Conservation (phyloP, 306 rosid genomes). For the Cucurbita ficifolia region DNA sequence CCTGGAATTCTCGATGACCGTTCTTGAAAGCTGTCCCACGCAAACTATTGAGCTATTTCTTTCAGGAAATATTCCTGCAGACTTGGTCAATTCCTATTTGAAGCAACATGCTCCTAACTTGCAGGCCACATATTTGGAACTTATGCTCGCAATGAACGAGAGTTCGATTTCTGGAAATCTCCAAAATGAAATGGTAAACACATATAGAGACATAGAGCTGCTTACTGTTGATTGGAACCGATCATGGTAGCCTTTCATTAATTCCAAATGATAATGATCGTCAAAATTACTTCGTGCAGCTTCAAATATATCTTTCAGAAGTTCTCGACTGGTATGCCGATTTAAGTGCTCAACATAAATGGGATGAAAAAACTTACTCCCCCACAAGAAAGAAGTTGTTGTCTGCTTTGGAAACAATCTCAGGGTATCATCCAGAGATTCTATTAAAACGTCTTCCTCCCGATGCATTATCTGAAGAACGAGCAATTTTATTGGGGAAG, state of each 20-base stretch:
- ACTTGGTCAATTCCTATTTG: constrained; percentile 91
- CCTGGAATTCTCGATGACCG: constrained; percentile 84
- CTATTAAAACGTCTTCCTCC: constrained; percentile 69
- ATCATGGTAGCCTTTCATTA: not conserved
- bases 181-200: constrained; percentile 91
- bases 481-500: constrained; percentile 79
- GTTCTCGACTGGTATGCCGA: constrained; percentile 86
- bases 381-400: constrained; percentile 69
- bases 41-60: constrained; percentile 93
- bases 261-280: not conserved
- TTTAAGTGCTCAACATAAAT: constrained; percentile 50
- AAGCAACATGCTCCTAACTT: constrained; percentile 91
- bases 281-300: constrained; percentile 36
- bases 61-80: constrained; percentile 90
- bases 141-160: constrained; percentile 97
- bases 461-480: constrained; percentile 89
- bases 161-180: constrained; percentile 80
- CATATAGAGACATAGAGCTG: not conserved
- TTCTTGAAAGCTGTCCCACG: constrained; percentile 92
- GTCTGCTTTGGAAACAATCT: constrained; percentile 67
- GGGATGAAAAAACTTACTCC: constrained; percentile 82
- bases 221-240: not conserved
- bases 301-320: constrained; percentile 77
- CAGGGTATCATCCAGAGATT: constrained; percentile 82
- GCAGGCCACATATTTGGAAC: constrained; percentile 88